Conservation (phyloP, 2,329 filamentous ascomycete species). For the Hypomyces perniciosus region DNA sequence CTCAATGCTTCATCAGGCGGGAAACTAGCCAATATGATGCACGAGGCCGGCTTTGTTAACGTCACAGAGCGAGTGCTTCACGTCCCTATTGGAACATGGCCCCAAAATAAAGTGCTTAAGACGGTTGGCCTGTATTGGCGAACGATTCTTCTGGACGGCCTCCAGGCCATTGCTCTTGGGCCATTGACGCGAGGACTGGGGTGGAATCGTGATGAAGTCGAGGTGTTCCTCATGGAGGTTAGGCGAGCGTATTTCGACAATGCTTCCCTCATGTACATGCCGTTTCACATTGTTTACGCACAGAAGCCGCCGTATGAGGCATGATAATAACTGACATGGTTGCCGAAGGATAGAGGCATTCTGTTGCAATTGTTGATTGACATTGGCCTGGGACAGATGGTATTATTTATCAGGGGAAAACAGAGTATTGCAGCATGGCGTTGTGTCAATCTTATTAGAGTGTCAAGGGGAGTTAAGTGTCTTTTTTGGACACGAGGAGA, state of each 20-base stretch:
- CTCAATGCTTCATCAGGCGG: constrained; percentile 38
- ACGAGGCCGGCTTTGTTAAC: constrained; percentile 46
- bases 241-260: constrained; percentile 43
- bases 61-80: constrained; percentile 44
- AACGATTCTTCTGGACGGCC: constrained; percentile 43
- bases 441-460: too few species aligned
- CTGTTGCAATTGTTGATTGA: too few species aligned
- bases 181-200: constrained; percentile 44
- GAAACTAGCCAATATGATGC: constrained; percentile 39
- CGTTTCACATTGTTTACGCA: constrained; percentile 48
- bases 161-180: constrained; percentile 46
- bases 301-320: constrained; percentile 38
- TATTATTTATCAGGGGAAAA: too few species aligned
- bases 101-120: constrained; percentile 45
- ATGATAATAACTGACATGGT: too few species aligned
- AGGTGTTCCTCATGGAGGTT: constrained; percentile 43
- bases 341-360: too few species aligned
- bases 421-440: too few species aligned
- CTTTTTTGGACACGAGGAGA: too few species aligned
- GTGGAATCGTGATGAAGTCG: constrained; percentile 43
- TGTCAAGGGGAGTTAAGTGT: too few species aligned
- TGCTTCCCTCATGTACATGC: constrained; percentile 46
- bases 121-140: constrained; percentile 47
- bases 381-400: too few species aligned
- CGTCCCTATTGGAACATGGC: constrained; percentile 50